A percentile compares a stretch with the other conserved stretches of the same genome.
These are phyloP conservation scores for Alternaria brassicae DNA, from an alignment of 2,329 filamentous ascomycete genomes.

Conservation along the genomic window DNA sequence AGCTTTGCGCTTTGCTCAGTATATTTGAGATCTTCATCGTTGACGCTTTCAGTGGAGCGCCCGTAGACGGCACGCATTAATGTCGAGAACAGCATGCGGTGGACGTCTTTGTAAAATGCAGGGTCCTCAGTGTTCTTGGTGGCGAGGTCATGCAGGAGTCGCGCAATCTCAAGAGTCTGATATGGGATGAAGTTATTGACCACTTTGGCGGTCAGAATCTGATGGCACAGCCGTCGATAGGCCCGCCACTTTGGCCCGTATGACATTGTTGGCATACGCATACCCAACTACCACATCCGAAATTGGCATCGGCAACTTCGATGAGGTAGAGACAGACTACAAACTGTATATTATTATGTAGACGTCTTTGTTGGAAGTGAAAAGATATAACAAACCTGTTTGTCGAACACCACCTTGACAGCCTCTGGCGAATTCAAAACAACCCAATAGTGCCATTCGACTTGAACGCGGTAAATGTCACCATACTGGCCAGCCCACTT, in stretches of 20 bases:
- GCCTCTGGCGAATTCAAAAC: slow-evolving; percentile 52
- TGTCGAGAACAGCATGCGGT: slow-evolving; percentile 22
- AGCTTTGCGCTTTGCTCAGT: too few species aligned
- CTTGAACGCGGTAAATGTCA: slow-evolving; percentile 49
- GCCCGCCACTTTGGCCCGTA: slow-evolving; percentile 49
- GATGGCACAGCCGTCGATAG: slow-evolving; percentile 42
- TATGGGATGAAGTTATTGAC: slow-evolving; percentile 47
- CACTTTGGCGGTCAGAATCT: slow-evolving; percentile 43
- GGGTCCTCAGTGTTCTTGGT: slow-evolving; percentile 41
- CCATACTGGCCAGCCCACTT: slow-evolving; percentile 42
- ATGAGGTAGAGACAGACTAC: not conserved
- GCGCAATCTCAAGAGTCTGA: slow-evolving; percentile 54
- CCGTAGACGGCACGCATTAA: slow-evolving; percentile 32
- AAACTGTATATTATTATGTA: not conserved
- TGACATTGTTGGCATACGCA: slow-evolving; percentile 45
- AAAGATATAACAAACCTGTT: slow-evolving; percentile 18
- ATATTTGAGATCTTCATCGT: too few species aligned
- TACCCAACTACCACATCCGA: slow-evolving; percentile 48
- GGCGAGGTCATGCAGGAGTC: slow-evolving; percentile 50
- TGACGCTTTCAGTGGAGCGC: too few species aligned
- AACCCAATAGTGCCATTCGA: slow-evolving; percentile 53
- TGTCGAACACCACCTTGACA: slow-evolving; percentile 53
- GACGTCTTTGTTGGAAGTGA: not conserved
- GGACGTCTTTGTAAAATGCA: slow-evolving; percentile 24
- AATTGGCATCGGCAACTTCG: slow-evolving; percentile 40